Evolutionary conservation across 495 filamentous ascomycete species (phyloP).

Genomic region (Xylaria cubensis): DNA sequence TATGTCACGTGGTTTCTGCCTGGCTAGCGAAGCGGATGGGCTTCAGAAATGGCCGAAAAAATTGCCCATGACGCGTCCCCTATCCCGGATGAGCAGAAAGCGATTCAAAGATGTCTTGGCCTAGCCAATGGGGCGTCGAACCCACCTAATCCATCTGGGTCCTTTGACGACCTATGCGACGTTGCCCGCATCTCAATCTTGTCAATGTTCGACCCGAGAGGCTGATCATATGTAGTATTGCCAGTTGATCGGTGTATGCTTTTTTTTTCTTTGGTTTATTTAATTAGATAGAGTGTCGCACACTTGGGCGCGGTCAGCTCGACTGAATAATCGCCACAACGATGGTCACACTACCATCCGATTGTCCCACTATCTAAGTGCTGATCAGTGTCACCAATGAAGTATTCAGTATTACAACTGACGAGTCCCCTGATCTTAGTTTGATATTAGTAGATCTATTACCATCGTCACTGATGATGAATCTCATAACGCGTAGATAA

Average conservation of each 20-base stretch:
- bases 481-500: background rate
- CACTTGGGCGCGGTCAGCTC: background rate
- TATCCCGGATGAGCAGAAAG: slow-evolving; percentile 14
- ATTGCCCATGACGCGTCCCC: slow-evolving; percentile 19
- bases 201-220: background rate
- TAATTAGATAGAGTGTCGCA: background rate
- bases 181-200: slow-evolving; percentile 12
- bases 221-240: background rate
- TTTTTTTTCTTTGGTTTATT: background rate
- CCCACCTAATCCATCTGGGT: slow-evolving; percentile 1
- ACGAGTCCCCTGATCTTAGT: background rate
- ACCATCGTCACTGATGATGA: background rate
- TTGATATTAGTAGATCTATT: background rate
- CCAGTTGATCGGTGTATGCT: background rate
- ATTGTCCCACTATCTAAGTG: background rate
- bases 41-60: slow-evolving; percentile 11
- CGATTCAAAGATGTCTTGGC: slow-evolving; percentile 11
- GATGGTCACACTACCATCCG: slow-evolving; percentile 6
- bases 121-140: slow-evolving; percentile 6
- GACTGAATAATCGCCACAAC: background rate
- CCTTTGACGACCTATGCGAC: slow-evolving; percentile 13
- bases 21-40: background rate
- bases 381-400: slow-evolving; percentile 4
- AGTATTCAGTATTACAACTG: background rate
- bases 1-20: slow-evolving; percentile 9